Conservation (phyloP, 768 basidiomycete genomes). For the Trichaptum fuscoviolaceum region DNA sequence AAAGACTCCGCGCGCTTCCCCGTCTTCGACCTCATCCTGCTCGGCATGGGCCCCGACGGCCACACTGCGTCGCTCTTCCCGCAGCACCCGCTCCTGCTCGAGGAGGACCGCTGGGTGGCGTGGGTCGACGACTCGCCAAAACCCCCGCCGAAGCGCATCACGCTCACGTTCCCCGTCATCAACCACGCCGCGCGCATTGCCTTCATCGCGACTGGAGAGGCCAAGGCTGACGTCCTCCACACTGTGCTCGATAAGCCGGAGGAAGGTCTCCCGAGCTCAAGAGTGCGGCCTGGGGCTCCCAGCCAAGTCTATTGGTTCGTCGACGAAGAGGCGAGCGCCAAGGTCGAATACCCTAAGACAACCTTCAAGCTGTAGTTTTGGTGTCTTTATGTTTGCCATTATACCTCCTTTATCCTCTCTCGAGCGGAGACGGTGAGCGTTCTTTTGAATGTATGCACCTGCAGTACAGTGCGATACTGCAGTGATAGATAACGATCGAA, state of each 20-base stretch:
- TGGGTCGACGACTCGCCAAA: constrained; percentile 92
- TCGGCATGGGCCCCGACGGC: constrained; percentile 97
- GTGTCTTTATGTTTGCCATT: not conserved
- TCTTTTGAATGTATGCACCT: no score
- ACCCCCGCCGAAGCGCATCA: constrained; percentile 84
- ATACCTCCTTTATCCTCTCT: not conserved
- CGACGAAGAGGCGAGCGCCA: constrained; percentile 73
- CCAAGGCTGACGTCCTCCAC: constrained; percentile 72
- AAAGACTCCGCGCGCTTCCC: constrained; percentile 95
- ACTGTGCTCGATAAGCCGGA: constrained; percentile 79
- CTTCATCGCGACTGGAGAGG: constrained; percentile 82
- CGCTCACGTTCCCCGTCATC: constrained; percentile 86
- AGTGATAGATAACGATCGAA: not conserved
- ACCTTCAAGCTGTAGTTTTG: constrained; percentile 47
- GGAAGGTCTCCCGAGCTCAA: constrained; percentile 72
- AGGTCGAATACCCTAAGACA: constrained; percentile 53
- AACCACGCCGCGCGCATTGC: constrained; percentile 85
- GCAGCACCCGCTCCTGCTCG: constrained; percentile 69
- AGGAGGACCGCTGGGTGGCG: constrained; percentile 92
- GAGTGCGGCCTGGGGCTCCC: constrained; percentile 70
- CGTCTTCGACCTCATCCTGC: constrained; percentile 93
- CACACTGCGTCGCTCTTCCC: constrained; percentile 98
- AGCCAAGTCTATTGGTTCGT: constrained; percentile 95
- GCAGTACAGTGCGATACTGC: no score
- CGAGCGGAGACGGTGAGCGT: no score